Evolutionary conservation across 179 eudicot species (phyloP), one percentile per base, ranked within the genome.

Genomic region (Camellia oleifera): DNA sequence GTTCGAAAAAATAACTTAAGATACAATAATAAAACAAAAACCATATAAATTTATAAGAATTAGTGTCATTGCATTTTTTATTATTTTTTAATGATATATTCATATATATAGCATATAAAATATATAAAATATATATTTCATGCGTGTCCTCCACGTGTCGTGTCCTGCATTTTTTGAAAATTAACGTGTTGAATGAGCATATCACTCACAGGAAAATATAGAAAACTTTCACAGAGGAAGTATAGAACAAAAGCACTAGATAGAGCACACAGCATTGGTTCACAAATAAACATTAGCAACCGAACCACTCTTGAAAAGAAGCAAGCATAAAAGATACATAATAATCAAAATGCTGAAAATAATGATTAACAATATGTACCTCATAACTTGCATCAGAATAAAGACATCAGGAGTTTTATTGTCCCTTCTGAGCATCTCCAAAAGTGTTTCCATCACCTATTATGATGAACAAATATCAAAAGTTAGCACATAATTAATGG

Each of bases 351-450:
- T 54, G 20, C 48, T 32, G 20, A 26, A 72, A 13, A 14, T 7
- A 13, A 63, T 40, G n/a, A 45, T 5, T 54, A 65, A 46, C 15
- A 56, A 45, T 15, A 67, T 45, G 74, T 82, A 95, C 99, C 99
- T 95, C 91, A 95, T 90, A 53, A 86, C 81, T 80, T 95, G 97
- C 85, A 92, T 75, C 53, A 86, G 78, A 71, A 89, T 94, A 80
- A 86, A 95, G 74, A 69, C 84, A 91, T 95, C 99, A 63, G 91
- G 92, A 78, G 5, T n/a, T 69, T 65, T 69, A 40, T 79, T 79
- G 65, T 92, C 97, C 81, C 84, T 88, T 77, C 72, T 83, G 17
- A 95, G 90, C 93, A 88, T 91, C 81, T 80, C 90, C 81, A 87
- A 56, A 71, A 95, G 90, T 53, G 86, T 79, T 66, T 95, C 97